Evolutionary conservation across 176 grass and related monocot genomes (phyloP).

Genomic region (Carex parvula): DNA sequence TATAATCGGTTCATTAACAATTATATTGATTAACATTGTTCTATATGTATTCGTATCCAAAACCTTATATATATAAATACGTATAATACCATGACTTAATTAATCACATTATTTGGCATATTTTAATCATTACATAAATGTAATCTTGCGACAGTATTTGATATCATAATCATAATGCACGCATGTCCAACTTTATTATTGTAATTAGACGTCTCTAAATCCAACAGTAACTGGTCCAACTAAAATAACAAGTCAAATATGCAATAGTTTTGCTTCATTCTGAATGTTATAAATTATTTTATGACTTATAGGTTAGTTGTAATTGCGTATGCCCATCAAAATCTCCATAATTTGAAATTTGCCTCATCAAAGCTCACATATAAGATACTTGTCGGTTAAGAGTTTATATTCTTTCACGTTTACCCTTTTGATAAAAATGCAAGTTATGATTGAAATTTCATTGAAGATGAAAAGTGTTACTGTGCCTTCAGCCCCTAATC

Average conservation of each 20-base stretch:
- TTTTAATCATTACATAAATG: too few species aligned
- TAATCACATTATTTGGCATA: too few species aligned
- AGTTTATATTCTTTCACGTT: background rate
- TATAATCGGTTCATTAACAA: too few species aligned
- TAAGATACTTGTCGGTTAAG: background rate
- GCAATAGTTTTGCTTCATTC: background rate
- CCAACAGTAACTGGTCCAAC: too few species aligned
- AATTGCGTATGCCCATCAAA: background rate
- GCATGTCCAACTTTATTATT: too few species aligned
- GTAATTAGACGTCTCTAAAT: too few species aligned
- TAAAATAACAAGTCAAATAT: background rate
- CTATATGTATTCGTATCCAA: too few species aligned
- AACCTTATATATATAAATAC: too few species aligned
- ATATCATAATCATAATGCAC: too few species aligned
- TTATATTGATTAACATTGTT: too few species aligned
- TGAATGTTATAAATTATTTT: slow-evolving; percentile 10
- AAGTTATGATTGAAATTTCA: background rate
- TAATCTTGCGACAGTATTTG: too few species aligned
- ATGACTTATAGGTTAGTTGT: background rate
- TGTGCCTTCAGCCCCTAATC: background rate
- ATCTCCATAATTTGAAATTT: background rate
- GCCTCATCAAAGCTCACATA: background rate
- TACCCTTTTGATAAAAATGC: background rate
- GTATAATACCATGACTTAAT: too few species aligned
- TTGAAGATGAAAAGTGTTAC: background rate